A percentile compares a stretch with the other conserved stretches of the same genome.
These are phyloP conservation scores for Bipolaris bicolor DNA, from an alignment of 2,329 filamentous ascomycete genomes.

Conservation along the genomic window DNA sequence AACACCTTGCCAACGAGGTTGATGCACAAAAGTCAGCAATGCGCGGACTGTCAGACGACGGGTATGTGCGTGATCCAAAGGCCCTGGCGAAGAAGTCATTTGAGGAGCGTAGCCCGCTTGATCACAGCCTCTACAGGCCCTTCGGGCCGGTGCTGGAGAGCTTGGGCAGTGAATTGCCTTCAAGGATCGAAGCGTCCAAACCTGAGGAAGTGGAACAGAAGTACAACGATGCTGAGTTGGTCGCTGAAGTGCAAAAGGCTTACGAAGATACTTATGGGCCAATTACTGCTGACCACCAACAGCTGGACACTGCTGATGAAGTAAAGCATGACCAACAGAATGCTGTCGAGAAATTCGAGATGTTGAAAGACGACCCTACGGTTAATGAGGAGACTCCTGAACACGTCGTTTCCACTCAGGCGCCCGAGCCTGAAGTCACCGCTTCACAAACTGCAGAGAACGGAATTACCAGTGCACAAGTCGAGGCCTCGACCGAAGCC, in stretches of 20 bases:
- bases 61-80: constrained; percentile 28
- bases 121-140: constrained; percentile 41
- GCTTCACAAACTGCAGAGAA: neutral
- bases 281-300: constrained; percentile 33
- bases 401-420: neutral
- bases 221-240: constrained; percentile 27
- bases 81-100: constrained; percentile 16
- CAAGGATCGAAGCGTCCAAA: constrained; percentile 10
- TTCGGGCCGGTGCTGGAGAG: constrained; percentile 37
- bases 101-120: constrained; percentile 33
- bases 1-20: constrained; percentile 36
- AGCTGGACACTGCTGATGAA: constrained; percentile 13
- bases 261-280: constrained; percentile 39
- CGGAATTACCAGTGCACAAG: neutral
- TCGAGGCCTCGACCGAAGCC: neutral
- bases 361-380: constrained; percentile 24
- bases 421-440: neutral
- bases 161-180: constrained; percentile 27
- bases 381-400: neutral
- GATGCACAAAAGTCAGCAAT: constrained; percentile 36
- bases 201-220: constrained; percentile 17
- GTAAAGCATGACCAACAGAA: neutral
- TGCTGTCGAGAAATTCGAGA: constrained; percentile 11
- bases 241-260: constrained; percentile 32
- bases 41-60: constrained; percentile 40